phyloP scores from a whole-genome alignment of 768 basidiomycete species.

The Rhodotorula toruloides region DNA sequence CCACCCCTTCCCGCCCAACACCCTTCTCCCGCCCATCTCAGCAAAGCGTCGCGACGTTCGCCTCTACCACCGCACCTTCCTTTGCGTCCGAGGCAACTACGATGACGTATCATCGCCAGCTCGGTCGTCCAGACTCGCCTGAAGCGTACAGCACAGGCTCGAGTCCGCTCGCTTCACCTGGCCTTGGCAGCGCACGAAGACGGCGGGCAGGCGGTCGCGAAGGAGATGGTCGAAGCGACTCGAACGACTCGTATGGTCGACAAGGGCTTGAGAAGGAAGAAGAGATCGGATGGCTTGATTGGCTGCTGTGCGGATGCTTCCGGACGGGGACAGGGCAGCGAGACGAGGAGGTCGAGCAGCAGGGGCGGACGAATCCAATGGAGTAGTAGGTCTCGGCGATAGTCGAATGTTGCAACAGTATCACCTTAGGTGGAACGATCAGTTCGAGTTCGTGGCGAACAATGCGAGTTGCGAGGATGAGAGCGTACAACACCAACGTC shows the following conservation, averaged over 20 bases:
- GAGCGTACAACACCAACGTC: background rate
- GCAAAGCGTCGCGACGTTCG: background rate
- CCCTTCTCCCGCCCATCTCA: background rate
- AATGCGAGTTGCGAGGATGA: too few species aligned
- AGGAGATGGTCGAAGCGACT: background rate
- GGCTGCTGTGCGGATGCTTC: slow-evolving; percentile 20
- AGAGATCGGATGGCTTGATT: slow-evolving; percentile 10
- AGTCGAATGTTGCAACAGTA: too few species aligned
- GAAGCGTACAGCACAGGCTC: background rate
- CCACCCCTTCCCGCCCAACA: background rate
- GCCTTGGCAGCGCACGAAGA: background rate
- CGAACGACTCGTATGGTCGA: background rate
- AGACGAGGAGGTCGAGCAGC: slow-evolving; percentile 1
- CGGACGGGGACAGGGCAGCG: background rate
- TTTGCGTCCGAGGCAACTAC: too few species aligned
- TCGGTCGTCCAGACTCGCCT: background rate
- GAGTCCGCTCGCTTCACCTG: background rate
- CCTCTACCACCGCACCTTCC: background rate
- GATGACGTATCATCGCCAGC: background rate
- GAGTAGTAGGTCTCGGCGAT: background rate
- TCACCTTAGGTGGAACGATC: too few species aligned
- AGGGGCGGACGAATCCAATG: slow-evolving; percentile 23
- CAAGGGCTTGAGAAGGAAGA: background rate
- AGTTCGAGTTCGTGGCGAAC: too few species aligned
- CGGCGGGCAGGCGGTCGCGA: background rate